These are phyloP conservation scores for Fusarium clavum DNA, from an alignment of 2,329 filamentous ascomycete genomes.

Conservation along the genomic window DNA sequence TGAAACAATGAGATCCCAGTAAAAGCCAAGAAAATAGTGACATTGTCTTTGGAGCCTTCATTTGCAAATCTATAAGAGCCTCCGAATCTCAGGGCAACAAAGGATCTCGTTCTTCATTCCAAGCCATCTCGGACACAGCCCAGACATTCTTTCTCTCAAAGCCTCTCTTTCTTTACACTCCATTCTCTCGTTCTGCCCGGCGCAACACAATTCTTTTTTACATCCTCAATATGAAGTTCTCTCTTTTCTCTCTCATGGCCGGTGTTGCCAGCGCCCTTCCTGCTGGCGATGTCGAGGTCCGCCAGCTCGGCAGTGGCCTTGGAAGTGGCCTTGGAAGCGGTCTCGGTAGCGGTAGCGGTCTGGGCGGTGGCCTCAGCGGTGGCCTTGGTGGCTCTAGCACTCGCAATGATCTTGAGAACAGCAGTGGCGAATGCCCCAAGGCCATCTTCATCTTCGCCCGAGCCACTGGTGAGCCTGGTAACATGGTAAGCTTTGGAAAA, in stretches of 20 bases:
- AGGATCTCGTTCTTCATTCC: background rate
- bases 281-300: background rate
- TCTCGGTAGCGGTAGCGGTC: background rate
- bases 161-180: background rate
- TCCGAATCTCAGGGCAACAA: fast-evolving
- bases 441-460: slow-evolving; percentile 11
- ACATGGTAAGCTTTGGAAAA: background rate
- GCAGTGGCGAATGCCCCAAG: background rate
- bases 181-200: background rate
- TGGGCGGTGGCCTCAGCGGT: background rate
- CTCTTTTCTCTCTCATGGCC: background rate
- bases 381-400: background rate
- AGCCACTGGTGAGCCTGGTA: slow-evolving; percentile 1
- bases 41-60: background rate
- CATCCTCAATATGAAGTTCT: background rate
- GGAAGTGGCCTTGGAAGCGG: background rate
- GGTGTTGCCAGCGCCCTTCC: background rate
- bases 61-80: background rate
- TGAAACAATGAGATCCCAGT: background rate
- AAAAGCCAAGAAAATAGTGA: background rate
- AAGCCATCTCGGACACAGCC: background rate
- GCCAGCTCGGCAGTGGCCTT: background rate
- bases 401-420: slow-evolving; percentile 9
- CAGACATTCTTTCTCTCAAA: background rate
- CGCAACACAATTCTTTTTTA: background rate